Evolutionary conservation across 1,284 basidiomycete species (phyloP).

Genomic region (Rhizoctonia solani): DNA sequence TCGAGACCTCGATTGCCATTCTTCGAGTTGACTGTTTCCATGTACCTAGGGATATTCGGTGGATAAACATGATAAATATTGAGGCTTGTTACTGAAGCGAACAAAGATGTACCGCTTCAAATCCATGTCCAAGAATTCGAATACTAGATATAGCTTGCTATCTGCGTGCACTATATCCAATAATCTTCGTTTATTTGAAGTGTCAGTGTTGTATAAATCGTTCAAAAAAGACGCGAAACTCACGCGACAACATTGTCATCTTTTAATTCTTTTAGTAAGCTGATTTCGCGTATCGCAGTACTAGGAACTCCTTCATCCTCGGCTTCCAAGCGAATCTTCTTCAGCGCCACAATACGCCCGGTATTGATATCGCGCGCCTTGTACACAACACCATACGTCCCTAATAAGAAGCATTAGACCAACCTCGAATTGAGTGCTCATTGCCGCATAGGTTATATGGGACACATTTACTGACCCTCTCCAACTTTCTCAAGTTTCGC

Average conservation of each 20-base stretch:
- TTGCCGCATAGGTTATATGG: neutral
- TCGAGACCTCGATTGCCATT: conserved; percentile 51
- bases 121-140: conserved; percentile 94
- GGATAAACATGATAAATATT: neutral
- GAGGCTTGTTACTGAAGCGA: neutral
- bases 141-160: conserved; percentile 95
- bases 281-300: conserved; percentile 97
- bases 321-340: conserved; percentile 98
- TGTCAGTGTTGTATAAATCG: conserved; percentile 18
- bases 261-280: conserved; percentile 93
- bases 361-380: conserved; percentile 79
- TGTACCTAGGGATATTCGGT: conserved; percentile 51
- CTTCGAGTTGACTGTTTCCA: conserved; percentile 80
- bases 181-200: conserved; percentile 56
- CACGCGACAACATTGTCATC: conserved; percentile 94
- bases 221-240: conserved; percentile 41
- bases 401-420: conserved; percentile 53
- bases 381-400: conserved; percentile 99
- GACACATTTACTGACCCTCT: conserved; percentile 46
- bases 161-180: conserved; percentile 97
- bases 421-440: no score
- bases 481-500: conserved; percentile 58
- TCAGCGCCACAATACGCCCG: conserved; percentile 85
- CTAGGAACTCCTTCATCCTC: conserved; percentile 98
- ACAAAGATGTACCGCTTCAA: conserved; percentile 69